Base-by-base conservation (phyloP, 2,329 filamentous ascomycete genomes). In the Penicillium hordei region DNA sequence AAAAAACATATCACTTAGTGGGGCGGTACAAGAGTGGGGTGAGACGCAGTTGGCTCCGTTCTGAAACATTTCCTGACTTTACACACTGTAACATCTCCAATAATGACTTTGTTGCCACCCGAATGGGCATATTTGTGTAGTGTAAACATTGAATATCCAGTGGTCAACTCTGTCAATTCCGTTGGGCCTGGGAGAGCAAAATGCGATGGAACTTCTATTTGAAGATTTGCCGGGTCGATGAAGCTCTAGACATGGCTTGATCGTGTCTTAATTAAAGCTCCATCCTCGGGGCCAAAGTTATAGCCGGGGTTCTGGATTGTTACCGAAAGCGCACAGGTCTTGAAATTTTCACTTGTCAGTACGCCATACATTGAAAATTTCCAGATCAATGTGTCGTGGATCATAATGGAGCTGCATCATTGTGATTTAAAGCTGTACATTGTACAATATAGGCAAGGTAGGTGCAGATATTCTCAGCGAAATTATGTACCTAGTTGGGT, bases 31-130 rank as follows among this genome's bases (percentile, higher is more conserved):
- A 27, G 17, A 33, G 55, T 58, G 55, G 55, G 23, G 51, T 39
- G 50, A 45, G 45, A 38, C 38, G 51, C 43, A 55, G 21, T 48
- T 23, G 36, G 42, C 25, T 31, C 36, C 38, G 50, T 48, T 55
- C 55, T 58, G 57, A 56, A 59, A 59, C 57, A 56, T 56, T 53
- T 45, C 33, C 46, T 23, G 45, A 56, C 12, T 49, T 49, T 55
- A 38, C 51, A 38, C 44, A 27, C 40, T 43, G 55, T 51, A 55
- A 49, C 40, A 10, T 46, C 34, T 34, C 27, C 21, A 5, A 56
- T 23, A 48, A 34, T 48, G 13, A 29, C 48, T 27, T 57, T 53
- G 40, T 56, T 50, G 53, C 53, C 53, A 57, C 27, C 34, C 9
- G 39, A 17, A 38, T 45, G 5, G 17, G 21, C 19, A 45, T 3